Evolutionary conservation across 2,329 filamentous ascomycete genomes (phyloP), one percentile per base, ranked within the genome.

Genomic region (Pseudogymnoascus sp.): DNA sequence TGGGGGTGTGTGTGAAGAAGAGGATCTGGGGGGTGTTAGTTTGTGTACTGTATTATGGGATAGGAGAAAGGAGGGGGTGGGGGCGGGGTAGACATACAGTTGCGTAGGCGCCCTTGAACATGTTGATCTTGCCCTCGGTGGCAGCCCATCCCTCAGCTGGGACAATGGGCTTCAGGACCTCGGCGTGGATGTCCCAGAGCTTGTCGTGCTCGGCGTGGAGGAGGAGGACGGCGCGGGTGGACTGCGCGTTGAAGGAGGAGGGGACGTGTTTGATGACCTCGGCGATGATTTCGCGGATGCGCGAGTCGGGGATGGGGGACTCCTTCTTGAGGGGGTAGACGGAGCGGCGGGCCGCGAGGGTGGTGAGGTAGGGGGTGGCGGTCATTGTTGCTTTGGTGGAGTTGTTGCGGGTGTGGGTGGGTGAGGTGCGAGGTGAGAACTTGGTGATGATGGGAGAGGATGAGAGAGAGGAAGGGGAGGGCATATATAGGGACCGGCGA

Each of bases 181-280:
- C 84, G 65, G 79, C 76, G 63, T 86, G 82, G 65, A 91, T 80
- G 74, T 91, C 87, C 93, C 93, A 97, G 70, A 96, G 85, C 79
- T 89, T 88, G 71, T 92, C 87, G 80, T 97, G 93, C 76, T 96
- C 89, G 66, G 83, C 84, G 71, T 89, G 88, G 72, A 95, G 82
- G 62, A 97, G 84, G 61, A 96, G 83, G 59, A 96, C 83, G 64
- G 89, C 78, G 65, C 93, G 88, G 68, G 90, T 88, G 69, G 86
- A 86, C 80, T 96, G 93, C 44, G 86, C 89, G 85, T 97, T 96
- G 87, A 96, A 97, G 67, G 88, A 86, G 61, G 85, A 88, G 44
- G 93, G 93, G 1, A 88, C 82, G 75, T 91, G 81, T 65, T 85
- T 79, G 68, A 95, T 79, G 62, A 85, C 80, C 68, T 84, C 75